Percentiles rank a stretch among this genome's conserved stretches.
These are phyloP conservation scores for Ascomycota sp. DNA, from an alignment of 2,329 filamentous ascomycete genomes.

Conservation along the genomic window DNA sequence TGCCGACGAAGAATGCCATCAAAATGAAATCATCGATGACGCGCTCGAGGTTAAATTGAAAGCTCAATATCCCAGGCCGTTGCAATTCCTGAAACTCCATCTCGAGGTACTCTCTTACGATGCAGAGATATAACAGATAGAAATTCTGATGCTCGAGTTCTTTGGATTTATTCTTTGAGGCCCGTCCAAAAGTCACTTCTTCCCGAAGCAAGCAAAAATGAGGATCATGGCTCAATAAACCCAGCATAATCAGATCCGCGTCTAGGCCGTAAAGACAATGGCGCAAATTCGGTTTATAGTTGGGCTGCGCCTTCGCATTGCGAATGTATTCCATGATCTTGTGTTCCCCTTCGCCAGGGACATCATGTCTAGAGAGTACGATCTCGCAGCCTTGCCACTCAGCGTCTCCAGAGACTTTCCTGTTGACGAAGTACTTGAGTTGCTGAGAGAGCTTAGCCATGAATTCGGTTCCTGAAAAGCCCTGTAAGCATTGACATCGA, in stretches of 20 bases:
- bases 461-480: constrained; percentile 50
- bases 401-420: constrained; percentile 89
- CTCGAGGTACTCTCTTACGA: constrained; percentile 91
- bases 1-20: constrained; percentile 98
- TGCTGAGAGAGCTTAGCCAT: constrained; percentile 93
- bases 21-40: constrained; percentile 98
- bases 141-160: constrained; percentile 98
- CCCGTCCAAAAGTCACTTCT: constrained; percentile 89
- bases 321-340: constrained; percentile 99
- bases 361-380: constrained; percentile 90
- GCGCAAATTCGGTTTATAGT: constrained; percentile 80
- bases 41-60: constrained; percentile 81
- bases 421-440: constrained; percentile 95
- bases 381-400: constrained; percentile 97
- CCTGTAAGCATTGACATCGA: constrained; percentile 3
- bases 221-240: constrained; percentile 87
- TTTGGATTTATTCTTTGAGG: constrained; percentile 74
- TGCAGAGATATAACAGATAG: constrained; percentile 89
- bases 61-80: constrained; percentile 46
- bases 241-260: constrained; percentile 96
- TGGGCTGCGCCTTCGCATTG: constrained; percentile 83
- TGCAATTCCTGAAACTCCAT: constrained; percentile 90
- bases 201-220: constrained; percentile 95
- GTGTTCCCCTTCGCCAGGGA: constrained; percentile 94
- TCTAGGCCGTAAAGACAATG: constrained; percentile 96